Base-by-base conservation (phyloP, 2,329 filamentous ascomycete species). In the Dothiorella sarmentorum region DNA sequence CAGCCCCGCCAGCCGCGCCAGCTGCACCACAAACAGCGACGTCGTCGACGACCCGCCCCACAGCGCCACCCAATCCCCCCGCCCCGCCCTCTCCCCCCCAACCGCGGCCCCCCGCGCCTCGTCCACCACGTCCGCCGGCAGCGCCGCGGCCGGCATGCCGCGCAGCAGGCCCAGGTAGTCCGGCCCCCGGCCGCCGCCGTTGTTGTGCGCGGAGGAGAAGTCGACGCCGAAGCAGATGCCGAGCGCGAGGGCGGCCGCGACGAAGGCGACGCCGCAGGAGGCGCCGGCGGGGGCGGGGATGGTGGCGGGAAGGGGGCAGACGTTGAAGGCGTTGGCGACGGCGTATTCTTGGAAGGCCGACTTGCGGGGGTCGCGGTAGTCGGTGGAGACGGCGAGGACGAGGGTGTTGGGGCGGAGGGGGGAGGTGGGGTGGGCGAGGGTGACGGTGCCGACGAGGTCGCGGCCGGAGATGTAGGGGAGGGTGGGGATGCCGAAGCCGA, bases 321-420 rank as follows among this genome's bases (percentile, higher is more conserved):
- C 80, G 66, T 89, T 90, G 71, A 82, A 88, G 61, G 83, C 78
- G 0, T 81, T 83, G 0, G 85, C 82, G 3, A 89, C 78, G 17
- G 83, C 83, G 63, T 87, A 90, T 67, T 89, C 76, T 69, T 90
- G 87, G 67, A 86, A 90, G 1, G 86, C 85, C 1, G 85, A 85
- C 70, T 90, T 90, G 31, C 87, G 80, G 18, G 85, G 77, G 65
- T 90, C 87, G 15, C 87, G 81, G 66, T 90, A 90, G 72, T 90
- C 87, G 27, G 87, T 90, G 0, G 86, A 89, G 13, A 88, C 85
- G n/a, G 83, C 82, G 31, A 88, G 79, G 9, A 78, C 75, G 31
- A 67, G 43, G 22, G 20, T 10, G 45, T 15, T 27, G 18, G 69
- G 67, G 20, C 67, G 52, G 26, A 22, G 18, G 7, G 35, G 35